Conservation (phyloP, 345 rosid species). For the Populus tremula region DNA sequence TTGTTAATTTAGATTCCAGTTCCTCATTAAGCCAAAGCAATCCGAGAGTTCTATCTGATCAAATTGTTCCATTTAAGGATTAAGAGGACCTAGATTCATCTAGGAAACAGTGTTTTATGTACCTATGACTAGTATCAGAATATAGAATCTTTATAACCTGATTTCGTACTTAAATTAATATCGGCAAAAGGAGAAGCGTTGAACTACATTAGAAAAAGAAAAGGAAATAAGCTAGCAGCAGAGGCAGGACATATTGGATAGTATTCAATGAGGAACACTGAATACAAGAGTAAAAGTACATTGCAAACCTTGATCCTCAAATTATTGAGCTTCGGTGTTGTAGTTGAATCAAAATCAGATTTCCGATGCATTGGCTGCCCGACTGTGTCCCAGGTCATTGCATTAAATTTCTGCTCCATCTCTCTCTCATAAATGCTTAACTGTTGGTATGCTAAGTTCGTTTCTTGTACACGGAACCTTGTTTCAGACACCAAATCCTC, state of each 20-base stretch:
- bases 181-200: background rate
- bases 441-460: background rate
- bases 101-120: background rate
- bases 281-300: background rate
- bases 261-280: background rate
- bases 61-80: background rate
- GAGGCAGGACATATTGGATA: background rate
- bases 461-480: background rate
- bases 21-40: background rate
- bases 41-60: background rate
- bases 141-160: no score
- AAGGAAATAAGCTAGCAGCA: background rate
- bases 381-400: background rate
- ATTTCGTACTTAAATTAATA: no score
- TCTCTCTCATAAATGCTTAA: background rate
- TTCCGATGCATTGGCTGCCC: background rate
- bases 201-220: background rate
- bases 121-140: background rate
- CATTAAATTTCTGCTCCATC: background rate
- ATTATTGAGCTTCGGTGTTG: background rate
- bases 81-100: background rate
- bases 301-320: background rate
- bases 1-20: background rate
- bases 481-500: constrained; percentile 4
- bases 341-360: background rate